These are phyloP conservation scores for Xylaria sp. DNA, from an alignment of 2,329 filamentous ascomycete genomes.

Conservation along the genomic window DNA sequence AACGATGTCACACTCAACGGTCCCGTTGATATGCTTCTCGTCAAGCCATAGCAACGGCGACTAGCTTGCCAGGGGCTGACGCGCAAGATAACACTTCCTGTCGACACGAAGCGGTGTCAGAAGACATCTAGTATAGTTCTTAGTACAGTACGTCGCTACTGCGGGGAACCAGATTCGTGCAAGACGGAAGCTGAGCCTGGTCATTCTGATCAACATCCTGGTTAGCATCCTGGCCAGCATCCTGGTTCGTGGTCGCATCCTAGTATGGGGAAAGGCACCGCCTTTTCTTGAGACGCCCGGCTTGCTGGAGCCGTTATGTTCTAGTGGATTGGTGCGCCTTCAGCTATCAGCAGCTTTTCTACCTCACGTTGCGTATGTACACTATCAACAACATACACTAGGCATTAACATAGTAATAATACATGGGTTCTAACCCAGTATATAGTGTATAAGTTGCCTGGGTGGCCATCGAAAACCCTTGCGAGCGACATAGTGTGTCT, in stretches of 20 bases:
- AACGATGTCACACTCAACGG: neutral
- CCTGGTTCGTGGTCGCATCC: neutral
- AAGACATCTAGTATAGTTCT: neutral
- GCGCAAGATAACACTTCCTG: neutral
- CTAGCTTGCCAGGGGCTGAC: neutral
- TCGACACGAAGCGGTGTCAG: neutral
- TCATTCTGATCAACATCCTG: neutral
- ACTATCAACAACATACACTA: neutral
- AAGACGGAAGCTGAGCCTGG: slow-evolving; percentile 5
- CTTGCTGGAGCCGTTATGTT: slow-evolving; percentile 16
- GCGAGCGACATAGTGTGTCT: neutral
- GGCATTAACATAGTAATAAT: neutral
- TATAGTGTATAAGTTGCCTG: neutral
- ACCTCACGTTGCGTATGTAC: neutral
- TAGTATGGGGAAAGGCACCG: slow-evolving; percentile 1
- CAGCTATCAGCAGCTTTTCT: slow-evolving; percentile 12
- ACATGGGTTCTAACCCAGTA: neutral
- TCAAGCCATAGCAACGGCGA: neutral
- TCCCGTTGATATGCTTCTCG: neutral
- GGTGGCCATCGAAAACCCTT: neutral
- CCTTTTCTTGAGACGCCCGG: slow-evolving; percentile 1
- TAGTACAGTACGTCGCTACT: slow-evolving; percentile 1
- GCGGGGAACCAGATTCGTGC: slow-evolving; percentile 10
- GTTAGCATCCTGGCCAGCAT: neutral
- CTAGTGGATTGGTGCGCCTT: slow-evolving; percentile 16